Percentiles rank a stretch among this genome's conserved stretches.
Conservation (phyloP, 768 basidiomycete species). For the Lactarius trivialis region DNA sequence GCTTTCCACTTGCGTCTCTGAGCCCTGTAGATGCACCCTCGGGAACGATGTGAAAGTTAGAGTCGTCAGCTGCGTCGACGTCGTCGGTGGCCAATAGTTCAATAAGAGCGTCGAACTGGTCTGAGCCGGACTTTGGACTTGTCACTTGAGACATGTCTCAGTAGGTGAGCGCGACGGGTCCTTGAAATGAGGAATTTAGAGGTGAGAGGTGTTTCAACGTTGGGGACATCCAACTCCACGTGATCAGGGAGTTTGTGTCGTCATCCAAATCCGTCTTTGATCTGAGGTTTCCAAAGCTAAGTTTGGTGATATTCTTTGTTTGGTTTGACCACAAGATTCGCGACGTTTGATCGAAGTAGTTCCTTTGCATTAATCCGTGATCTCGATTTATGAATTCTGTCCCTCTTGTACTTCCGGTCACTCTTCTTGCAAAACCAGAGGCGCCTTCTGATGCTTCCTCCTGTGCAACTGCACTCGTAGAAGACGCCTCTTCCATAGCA, state of each 20-base stretch:
- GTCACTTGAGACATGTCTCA: neutral
- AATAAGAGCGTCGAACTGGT: conserved; percentile 22
- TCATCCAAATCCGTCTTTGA: too few species aligned
- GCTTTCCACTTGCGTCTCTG: conserved; percentile 17
- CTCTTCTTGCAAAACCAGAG: neutral
- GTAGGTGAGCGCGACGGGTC: neutral
- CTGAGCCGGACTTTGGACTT: neutral
- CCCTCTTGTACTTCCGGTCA: conserved; percentile 16
- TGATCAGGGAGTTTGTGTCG: neutral
- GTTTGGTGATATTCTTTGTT: neutral
- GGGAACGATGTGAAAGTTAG: conserved; percentile 9
- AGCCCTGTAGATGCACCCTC: conserved; percentile 13
- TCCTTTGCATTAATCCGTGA: neutral
- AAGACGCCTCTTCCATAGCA: conserved; percentile 6
- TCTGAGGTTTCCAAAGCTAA: neutral
- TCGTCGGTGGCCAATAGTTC: conserved; percentile 24
- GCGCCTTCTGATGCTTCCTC: neutral
- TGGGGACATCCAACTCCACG: neutral
- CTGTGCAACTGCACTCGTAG: neutral
- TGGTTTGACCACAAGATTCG: neutral
- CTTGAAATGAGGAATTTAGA: neutral
- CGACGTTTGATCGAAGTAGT: neutral
- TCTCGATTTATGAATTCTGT: conserved; percentile 14
- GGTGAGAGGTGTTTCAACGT: too few species aligned
- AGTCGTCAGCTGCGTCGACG: conserved; percentile 16